Percentiles rank a stretch among this genome's conserved stretches.
Conservation (phyloP, 2,329 filamentous ascomycete species). For the Biscogniauxia mediterranea region DNA sequence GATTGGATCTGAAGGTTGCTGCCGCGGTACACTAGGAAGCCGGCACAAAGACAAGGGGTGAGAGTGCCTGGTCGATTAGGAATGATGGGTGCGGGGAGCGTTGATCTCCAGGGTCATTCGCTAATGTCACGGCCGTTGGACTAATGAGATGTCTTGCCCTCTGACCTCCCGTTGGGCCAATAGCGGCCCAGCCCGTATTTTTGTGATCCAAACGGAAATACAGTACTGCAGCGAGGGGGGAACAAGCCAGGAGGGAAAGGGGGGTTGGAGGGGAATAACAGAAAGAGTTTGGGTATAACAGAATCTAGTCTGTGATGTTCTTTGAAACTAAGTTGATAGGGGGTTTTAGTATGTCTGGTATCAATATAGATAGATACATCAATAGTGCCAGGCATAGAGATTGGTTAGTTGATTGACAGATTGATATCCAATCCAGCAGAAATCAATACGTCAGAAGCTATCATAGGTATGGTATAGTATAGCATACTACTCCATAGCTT, state of each 20-base stretch:
- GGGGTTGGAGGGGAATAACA: not conserved
- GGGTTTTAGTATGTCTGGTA: not conserved
- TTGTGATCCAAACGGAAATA: constrained; percentile 1
- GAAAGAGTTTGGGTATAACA: not conserved
- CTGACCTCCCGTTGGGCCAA: constrained; percentile 8
- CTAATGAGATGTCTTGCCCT: constrained; percentile 6
- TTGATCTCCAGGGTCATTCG: constrained; percentile 12
- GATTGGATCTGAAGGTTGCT: constrained; percentile 17
- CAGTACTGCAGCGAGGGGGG: too few species aligned
- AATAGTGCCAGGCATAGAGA: not conserved
- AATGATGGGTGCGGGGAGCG: constrained; percentile 12
- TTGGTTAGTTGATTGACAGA: too few species aligned
- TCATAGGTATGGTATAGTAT: too few species aligned
- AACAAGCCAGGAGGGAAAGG: too few species aligned
- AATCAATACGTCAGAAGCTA: too few species aligned
- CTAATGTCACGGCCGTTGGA: constrained; percentile 12
- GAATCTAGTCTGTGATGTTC: constrained; percentile 8
- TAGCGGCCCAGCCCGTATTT: not conserved
- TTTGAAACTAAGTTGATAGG: not conserved
- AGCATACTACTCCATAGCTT: not conserved
- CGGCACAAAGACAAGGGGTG: not conserved
- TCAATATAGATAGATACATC: too few species aligned
- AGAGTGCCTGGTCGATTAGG: not conserved
- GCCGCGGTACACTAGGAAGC: constrained; percentile 10
- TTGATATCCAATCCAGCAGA: too few species aligned